Conservation (phyloP, 208 protist genomes). For the Crithidia bombi region DNA sequence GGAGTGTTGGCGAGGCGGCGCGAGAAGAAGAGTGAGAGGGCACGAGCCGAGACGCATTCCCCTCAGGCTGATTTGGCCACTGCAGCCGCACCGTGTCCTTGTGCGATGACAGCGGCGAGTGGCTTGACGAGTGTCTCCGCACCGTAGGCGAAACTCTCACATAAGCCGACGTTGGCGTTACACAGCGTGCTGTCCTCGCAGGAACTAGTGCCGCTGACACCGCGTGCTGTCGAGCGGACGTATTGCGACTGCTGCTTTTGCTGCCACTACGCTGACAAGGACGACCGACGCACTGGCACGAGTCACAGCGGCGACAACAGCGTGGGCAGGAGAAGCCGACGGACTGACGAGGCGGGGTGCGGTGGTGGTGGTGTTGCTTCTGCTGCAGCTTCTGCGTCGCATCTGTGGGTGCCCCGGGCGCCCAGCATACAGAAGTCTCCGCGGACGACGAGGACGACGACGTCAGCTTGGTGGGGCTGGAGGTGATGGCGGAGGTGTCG, state of each 20-base stretch:
- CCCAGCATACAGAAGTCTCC: not conserved
- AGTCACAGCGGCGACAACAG: slow-evolving; percentile 24
- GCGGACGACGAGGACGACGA: slow-evolving; percentile 16
- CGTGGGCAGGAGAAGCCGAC: slow-evolving; percentile 3
- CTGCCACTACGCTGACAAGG: slow-evolving; percentile 8
- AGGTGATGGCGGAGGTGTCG: slow-evolving; percentile 30
- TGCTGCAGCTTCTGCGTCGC: not conserved
- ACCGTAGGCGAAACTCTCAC: not conserved
- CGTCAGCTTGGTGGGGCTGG: slow-evolving; percentile 23
- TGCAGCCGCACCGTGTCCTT: slow-evolving; percentile 19
- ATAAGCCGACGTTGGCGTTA: not conserved
- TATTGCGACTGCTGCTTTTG: not conserved
- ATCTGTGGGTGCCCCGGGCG: not conserved
- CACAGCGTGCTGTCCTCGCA: not conserved
- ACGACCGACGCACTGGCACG: slow-evolving; percentile 13
- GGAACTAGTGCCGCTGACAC: not conserved
- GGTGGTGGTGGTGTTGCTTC: not conserved
- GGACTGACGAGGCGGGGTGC: not conserved
- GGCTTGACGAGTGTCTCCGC: not conserved
- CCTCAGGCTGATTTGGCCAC: slow-evolving; percentile 26
- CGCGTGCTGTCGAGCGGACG: not conserved
- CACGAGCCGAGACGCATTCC: not conserved
- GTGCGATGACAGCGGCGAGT: not conserved
- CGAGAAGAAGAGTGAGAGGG: not conserved
- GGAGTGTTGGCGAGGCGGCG: not conserved